phyloP scores from a whole-genome alignment of 1,284 basidiomycete species.

The Vanrija humicola region DNA sequence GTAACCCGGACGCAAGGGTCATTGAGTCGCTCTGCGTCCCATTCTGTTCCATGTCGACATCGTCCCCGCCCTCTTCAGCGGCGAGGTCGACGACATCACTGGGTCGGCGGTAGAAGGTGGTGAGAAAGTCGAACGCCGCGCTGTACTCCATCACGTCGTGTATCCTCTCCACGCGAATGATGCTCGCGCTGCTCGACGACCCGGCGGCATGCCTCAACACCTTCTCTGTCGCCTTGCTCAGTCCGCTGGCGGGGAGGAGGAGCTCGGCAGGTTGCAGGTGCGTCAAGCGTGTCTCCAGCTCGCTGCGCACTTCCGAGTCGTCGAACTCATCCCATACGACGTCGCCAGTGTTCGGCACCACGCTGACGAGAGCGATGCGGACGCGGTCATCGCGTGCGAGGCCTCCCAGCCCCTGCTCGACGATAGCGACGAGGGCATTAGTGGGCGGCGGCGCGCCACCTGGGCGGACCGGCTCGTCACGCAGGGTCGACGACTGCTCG shows the following conservation, averaged over 20 bases:
- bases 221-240: slow-evolving; percentile 73
- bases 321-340: slow-evolving; percentile 88
- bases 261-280: slow-evolving; percentile 82
- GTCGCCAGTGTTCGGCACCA: slow-evolving; percentile 83
- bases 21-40: slow-evolving; percentile 5
- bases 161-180: slow-evolving; percentile 62
- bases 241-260: slow-evolving; percentile 59
- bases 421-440: slow-evolving; percentile 53
- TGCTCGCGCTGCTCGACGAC: slow-evolving; percentile 28
- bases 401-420: slow-evolving; percentile 60
- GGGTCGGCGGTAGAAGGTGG: slow-evolving; percentile 59
- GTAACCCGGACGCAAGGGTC: slow-evolving; percentile 23
- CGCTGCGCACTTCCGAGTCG: slow-evolving; percentile 76
- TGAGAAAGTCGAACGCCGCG: slow-evolving; percentile 68
- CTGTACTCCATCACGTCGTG: slow-evolving; percentile 59
- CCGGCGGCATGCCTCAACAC: slow-evolving; percentile 67
- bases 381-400: slow-evolving; percentile 59
- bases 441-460: slow-evolving; percentile 39
- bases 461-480: slow-evolving; percentile 33
- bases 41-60: not conserved
- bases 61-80: not conserved
- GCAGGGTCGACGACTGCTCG: slow-evolving; percentile 30
- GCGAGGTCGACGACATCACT: slow-evolving; percentile 3
- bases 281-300: slow-evolving; percentile 75
- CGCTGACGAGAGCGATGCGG: slow-evolving; percentile 68